These are phyloP conservation scores for Fusarium drepaniforme DNA, from an alignment of 2,329 filamentous ascomycete species.

Conservation along the genomic window DNA sequence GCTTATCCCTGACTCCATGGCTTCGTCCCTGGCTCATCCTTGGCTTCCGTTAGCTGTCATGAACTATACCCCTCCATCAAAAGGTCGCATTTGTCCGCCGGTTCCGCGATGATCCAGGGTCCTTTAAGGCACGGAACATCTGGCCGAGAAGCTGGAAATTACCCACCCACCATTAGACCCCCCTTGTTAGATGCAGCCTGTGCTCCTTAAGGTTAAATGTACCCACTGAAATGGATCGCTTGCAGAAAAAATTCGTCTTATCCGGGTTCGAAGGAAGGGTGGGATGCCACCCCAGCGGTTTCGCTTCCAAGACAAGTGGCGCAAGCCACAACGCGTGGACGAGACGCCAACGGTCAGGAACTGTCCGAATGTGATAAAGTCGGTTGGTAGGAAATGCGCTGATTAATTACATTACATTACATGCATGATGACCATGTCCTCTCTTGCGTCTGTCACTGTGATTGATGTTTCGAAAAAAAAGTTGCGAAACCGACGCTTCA, in stretches of 20 bases:
- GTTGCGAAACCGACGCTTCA: neutral
- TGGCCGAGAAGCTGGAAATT: neutral
- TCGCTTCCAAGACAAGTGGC: neutral
- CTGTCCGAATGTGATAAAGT: neutral
- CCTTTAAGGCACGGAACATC: neutral
- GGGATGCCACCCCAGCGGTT: neutral
- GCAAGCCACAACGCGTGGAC: constrained; percentile 7
- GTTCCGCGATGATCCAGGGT: constrained; percentile 1
- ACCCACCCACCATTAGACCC: neutral
- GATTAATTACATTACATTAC: neutral
- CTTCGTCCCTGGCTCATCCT: too few relatives aligned
- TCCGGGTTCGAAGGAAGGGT: neutral
- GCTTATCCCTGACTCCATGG: neutral
- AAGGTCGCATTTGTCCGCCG: neutral
- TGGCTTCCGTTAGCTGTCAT: neutral
- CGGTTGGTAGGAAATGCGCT: neutral
- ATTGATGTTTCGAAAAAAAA: neutral
- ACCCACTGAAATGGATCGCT: neutral
- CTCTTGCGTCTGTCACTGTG: neutral
- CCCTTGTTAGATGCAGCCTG: neutral
- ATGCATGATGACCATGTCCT: neutral
- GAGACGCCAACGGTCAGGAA: neutral
- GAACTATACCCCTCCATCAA: neutral
- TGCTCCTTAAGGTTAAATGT: neutral
- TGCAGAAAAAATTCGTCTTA: neutral